Base-by-base conservation (phyloP, 495 filamentous ascomycete species). In the Xylaria nigripes region DNA sequence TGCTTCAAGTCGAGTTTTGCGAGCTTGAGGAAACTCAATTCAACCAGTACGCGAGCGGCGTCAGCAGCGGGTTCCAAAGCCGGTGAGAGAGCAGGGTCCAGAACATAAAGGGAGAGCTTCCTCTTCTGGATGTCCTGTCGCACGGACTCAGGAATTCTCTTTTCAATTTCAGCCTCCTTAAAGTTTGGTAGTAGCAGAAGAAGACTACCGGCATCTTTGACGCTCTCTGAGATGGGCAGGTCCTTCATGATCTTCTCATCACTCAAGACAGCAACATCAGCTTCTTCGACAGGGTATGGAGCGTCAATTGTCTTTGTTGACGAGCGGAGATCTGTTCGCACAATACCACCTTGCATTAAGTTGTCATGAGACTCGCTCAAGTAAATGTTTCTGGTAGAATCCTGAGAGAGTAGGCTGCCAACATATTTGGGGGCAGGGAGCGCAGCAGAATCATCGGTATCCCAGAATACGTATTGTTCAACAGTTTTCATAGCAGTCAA, bases 381-480 rank as follows among this genome's bases (percentile, higher is more conserved):
- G 55, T 85, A 84, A 54, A 98, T 79, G 59, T 93, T 95, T 69
- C 71, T 86, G 1, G 84, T 73, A 0, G 84, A 85, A 63, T 93
- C 86, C 42, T 75, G 73, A 9, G 90, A 85, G 30, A 97, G 75
- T 4, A 93, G 73, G 59, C 82, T 82, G 38, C 85, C 83, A 25
- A 96, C 68, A 34, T 78, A 78, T 19, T 77, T 64, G 8, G 89
- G 81, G 23, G 89, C 84, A 46, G 76, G 74, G 40, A 72, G 76
- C 30, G 84, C 80, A 1, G 70, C 68, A 22, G 89, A 92, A 64
- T 81, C 81, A 58, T 95, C 93, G 16, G 86, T 69, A 66, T 96
- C 88, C 93, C 91, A 98, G 77, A 98, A 95, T 19, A 83, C 81
- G 74, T 90, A 98, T 62, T 97, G 87, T 63, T 87, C 76, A 24